Conservation (phyloP, 192 early-diverging fungal genomes). For the Diversispora eburnea region DNA sequence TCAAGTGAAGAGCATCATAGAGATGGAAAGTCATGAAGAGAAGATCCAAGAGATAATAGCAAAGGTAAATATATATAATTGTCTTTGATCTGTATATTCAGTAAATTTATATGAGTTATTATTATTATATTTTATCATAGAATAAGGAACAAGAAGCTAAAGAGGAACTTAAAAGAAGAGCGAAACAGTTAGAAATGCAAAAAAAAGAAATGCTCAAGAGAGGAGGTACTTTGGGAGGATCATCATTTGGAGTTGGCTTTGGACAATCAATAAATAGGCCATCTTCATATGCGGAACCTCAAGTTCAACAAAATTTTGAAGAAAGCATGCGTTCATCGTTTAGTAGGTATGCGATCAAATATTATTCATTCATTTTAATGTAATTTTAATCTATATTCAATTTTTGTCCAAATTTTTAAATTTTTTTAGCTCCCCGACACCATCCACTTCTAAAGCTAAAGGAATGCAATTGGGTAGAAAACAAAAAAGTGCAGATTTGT, state of each 20-base stretch:
- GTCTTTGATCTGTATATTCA: neutral
- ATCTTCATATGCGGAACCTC: conserved; percentile 38
- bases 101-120: neutral
- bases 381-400: neutral
- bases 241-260: conserved; percentile 45
- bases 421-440: conserved; percentile 35
- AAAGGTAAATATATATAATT: conserved; percentile 44
- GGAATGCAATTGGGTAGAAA: conserved; percentile 97
- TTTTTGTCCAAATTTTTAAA: too few species aligned
- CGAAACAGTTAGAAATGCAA: conserved; percentile 88
- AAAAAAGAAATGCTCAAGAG: conserved; percentile 70
- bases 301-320: conserved; percentile 28
- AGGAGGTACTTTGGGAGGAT: conserved; percentile 42
- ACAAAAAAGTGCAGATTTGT: conserved; percentile 69
- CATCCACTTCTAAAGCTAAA: conserved; percentile 56
- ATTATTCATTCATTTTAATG: neutral
- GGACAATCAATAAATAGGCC: conserved; percentile 33
- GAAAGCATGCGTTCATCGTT: conserved; percentile 29
- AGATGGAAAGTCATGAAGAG: conserved; percentile 99
- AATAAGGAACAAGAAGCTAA: conserved; percentile 97
- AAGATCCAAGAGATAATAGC: conserved; percentile 94
- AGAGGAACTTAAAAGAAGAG: conserved; percentile 90
- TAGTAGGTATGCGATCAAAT: conserved; percentile 28
- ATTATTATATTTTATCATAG: conserved; percentile 30
- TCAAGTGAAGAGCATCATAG: conserved; percentile 89